Evolutionary conservation across 768 basidiomycete species (phyloP), one percentile per base, ranked within the genome.

Genomic region (Termitomyces sp.): DNA sequence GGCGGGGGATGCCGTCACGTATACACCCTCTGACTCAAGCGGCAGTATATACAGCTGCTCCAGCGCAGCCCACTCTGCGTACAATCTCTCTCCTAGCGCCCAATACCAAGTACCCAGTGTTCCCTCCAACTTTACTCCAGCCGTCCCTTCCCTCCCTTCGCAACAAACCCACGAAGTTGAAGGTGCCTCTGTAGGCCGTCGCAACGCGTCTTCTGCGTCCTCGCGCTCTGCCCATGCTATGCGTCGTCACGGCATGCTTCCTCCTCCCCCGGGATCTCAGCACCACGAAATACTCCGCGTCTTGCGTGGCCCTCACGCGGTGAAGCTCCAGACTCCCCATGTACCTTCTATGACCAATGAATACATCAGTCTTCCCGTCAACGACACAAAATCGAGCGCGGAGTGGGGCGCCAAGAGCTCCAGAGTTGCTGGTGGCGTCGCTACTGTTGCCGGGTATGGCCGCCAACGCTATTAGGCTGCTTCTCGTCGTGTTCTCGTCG

Each of bases 191-290:
- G 51, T 60, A 12, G 54, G 64, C 48, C 61, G 55, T 47, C 62
- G 62, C 5, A 63, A 67, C 56, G 60, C 62, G 9, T 65, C 66
- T n/a, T 65, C 62, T 40, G 58, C 62, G 3, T 65, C 66, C 36
- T 57, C 61, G 29, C 61, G 61, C 38, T 62, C 64, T 31, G 59
- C 36, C 5, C 63, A 58, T 40, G 59, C 45, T 4, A 11, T 59
- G 34, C 61, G 60, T 14, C 60, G 62, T 9, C 36, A 53, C 17
- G 59, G 45, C 9, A 37, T 56, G 47, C 9, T 57, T 12, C 47
- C 47, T 5, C 29, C 3, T 17, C 42, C 36, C 20, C 10, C 17
- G n/a, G 50, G 50, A 11, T n/a, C 32, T 1, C 34, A 60, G 8
- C 54, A 57, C 45, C 60, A 45, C 6, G 63, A 59, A 8, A 38